Conservation (phyloP, 257 asterid genomes). For the Solanum ossicruentum region DNA sequence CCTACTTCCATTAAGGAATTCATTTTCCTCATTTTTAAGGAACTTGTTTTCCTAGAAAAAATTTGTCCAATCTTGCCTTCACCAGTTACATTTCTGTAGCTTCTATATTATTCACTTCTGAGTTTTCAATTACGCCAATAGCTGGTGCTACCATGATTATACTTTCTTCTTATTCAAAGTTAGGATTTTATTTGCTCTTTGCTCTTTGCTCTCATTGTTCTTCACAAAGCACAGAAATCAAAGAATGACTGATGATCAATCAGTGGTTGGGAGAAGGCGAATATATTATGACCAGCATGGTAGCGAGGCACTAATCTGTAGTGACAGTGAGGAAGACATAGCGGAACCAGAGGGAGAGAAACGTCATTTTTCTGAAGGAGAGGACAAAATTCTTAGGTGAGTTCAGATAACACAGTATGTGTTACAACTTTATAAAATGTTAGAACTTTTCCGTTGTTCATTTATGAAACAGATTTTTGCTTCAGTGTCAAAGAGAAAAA, state of each 20-base stretch:
- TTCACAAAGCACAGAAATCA: constrained; percentile 74
- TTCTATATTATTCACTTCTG: background rate
- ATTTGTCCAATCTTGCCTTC: background rate
- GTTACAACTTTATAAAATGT: background rate
- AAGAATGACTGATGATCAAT: constrained; percentile 96
- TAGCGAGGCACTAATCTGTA: constrained; percentile 86
- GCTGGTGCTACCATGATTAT: background rate
- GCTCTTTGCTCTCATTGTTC: constrained; percentile 26
- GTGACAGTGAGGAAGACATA: constrained; percentile 94
- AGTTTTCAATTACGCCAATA: background rate
- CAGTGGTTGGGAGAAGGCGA: constrained; percentile 80
- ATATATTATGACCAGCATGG: constrained; percentile 86
- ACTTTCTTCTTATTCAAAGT: background rate
- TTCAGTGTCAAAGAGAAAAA: background rate
- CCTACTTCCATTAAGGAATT: no score
- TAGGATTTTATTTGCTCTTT: constrained; percentile 13
- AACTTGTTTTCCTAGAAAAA: no score
- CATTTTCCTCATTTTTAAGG: no score
- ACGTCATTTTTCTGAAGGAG: constrained; percentile 70
- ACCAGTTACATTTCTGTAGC: background rate
- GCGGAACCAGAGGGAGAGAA: constrained; percentile 48
- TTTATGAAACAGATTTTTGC: background rate
- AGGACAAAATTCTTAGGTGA: constrained; percentile 72
- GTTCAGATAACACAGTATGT: background rate
- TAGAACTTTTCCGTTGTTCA: background rate